Percentiles rank a stretch among this genome's conserved stretches.
These are phyloP conservation scores for Debaryomyces sp. DNA, from an alignment of 1,139 yeast genomes.

Conservation along the genomic window DNA sequence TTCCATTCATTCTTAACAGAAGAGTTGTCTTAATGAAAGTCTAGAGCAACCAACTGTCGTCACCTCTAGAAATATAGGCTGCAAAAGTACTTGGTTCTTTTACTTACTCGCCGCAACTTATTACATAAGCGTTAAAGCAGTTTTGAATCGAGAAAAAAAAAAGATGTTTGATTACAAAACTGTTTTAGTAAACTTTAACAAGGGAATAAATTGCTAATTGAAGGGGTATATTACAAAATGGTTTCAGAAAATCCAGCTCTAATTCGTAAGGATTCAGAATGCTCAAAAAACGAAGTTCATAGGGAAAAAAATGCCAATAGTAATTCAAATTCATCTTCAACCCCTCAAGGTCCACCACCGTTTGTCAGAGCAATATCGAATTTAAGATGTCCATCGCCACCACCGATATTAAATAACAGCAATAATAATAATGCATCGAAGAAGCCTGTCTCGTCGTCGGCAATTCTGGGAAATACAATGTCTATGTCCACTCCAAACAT, in stretches of 20 bases:
- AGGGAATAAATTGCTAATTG: background rate
- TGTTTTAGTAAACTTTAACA: background rate
- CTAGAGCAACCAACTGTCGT: background rate
- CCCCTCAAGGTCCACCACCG: slow-evolving; percentile 34
- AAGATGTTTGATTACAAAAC: slow-evolving; percentile 4
- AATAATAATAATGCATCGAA: slow-evolving; percentile 9
- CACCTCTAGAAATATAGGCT: background rate
- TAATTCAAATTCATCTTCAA: slow-evolving; percentile 9
- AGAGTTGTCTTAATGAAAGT: background rate
- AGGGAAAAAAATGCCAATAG: slow-evolving; percentile 1
- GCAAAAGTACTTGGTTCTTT: background rate
- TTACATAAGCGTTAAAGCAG: background rate
- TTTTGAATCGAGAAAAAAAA: slow-evolving; percentile 2
- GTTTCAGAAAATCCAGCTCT: slow-evolving; percentile 9
- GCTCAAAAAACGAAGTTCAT: background rate
- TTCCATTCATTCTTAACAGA: background rate
- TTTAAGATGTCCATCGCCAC: slow-evolving; percentile 68
- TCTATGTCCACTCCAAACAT: slow-evolving; percentile 3
- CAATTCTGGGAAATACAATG: background rate
- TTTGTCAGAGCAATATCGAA: slow-evolving; percentile 57
- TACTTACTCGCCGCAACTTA: background rate
- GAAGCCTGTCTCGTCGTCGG: slow-evolving; percentile 15
- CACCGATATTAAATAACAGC: slow-evolving; percentile 56
- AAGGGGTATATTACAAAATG: slow-evolving; percentile 3
- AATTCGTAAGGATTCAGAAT: background rate